These are phyloP conservation scores for Yarrowia sp. DNA, from an alignment of 805 yeast species.

Conservation along the genomic window DNA sequence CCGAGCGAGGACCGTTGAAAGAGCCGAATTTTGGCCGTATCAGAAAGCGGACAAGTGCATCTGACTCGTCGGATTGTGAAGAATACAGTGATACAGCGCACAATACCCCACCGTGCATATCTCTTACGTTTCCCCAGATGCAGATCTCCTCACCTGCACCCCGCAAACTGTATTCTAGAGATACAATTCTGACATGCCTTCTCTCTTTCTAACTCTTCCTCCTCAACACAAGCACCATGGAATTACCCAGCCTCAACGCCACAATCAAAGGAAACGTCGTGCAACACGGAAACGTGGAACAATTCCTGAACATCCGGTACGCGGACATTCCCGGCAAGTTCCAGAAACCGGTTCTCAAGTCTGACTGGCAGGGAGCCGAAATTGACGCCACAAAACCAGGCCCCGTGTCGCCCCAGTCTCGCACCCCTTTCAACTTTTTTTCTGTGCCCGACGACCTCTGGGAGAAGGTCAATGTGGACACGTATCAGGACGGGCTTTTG, in stretches of 20 bases:
- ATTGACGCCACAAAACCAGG: constrained; percentile 13
- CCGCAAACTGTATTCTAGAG: no score
- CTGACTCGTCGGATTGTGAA: no score
- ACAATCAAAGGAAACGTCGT: background rate
- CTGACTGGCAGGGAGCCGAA: constrained; percentile 1
- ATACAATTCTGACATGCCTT: no score
- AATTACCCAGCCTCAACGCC: constrained; percentile 4
- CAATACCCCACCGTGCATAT: no score
- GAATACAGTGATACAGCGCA: no score
- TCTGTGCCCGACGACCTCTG: constrained; percentile 82
- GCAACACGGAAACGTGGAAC: constrained; percentile 5
- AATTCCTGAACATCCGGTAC: constrained; percentile 9
- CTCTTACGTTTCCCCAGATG: no score
- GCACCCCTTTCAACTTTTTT: constrained; percentile 35
- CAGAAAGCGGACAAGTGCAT: no score
- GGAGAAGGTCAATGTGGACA: constrained; percentile 48
- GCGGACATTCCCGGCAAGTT: constrained; percentile 21
- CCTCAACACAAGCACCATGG: no score
- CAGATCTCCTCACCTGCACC: no score
- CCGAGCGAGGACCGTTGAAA: no score
- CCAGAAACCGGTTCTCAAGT: background rate
- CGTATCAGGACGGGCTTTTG: constrained; percentile 35
- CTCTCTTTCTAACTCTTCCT: no score
- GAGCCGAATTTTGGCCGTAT: no score
- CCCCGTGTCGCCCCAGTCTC: constrained; percentile 6